Conservation (phyloP, 1,139 yeast genomes). For the Blastobotrys malaysiensis region DNA sequence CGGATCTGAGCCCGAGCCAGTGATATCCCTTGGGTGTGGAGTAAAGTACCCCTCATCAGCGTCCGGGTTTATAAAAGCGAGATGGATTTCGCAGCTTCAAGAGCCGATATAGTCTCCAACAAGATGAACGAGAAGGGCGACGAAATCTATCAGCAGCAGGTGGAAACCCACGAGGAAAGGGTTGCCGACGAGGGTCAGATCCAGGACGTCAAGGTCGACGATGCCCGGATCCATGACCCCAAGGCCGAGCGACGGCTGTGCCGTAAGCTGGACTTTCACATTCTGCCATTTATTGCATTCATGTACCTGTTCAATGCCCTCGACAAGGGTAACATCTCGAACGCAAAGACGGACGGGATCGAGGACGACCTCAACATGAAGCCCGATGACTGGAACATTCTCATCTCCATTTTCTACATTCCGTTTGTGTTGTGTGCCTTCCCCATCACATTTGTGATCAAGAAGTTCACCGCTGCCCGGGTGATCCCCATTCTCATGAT, state of each 20-base stretch:
- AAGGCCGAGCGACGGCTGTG: constrained; percentile 21
- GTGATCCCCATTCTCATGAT: constrained; percentile 45
- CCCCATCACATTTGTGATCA: constrained; percentile 47
- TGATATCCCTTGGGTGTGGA: neutral
- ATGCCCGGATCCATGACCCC: constrained; percentile 21
- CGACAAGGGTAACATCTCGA: constrained; percentile 57
- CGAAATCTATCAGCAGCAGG: neutral
- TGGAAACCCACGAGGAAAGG: neutral
- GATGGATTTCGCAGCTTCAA: neutral
- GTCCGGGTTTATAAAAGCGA: neutral
- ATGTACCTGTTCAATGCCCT: constrained; percentile 56
- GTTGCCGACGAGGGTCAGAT: constrained; percentile 1
- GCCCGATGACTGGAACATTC: constrained; percentile 50
- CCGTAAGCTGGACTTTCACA: constrained; percentile 47
- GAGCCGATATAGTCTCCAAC: neutral
- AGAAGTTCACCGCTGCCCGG: constrained; percentile 48
- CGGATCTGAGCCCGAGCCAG: neutral
- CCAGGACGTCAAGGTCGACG: constrained; percentile 11
- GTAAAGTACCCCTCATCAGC: neutral
- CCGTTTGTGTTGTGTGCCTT: constrained; percentile 59
- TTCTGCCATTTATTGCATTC: constrained; percentile 51
- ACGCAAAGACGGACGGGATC: constrained; percentile 54
- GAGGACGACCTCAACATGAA: constrained; percentile 48
- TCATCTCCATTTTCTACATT: constrained; percentile 53
- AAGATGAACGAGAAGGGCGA: neutral